These are phyloP conservation scores for Strigomonas culicis DNA, from an alignment of 208 protist species.

Conservation along the genomic window DNA sequence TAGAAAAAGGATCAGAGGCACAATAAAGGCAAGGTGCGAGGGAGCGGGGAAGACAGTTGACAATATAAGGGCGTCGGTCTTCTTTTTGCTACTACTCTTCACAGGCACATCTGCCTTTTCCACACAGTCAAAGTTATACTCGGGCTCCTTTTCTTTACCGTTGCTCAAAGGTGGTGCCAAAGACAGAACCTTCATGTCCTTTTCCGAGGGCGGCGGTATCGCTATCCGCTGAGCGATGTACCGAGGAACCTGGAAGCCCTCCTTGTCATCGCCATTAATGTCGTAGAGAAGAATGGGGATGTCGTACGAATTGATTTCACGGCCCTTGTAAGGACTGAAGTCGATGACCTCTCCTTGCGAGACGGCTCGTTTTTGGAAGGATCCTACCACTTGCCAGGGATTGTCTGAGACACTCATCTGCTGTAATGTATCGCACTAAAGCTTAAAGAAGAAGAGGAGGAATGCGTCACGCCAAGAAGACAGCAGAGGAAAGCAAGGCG, in stretches of 20 bases:
- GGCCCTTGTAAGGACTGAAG: conserved; percentile 19
- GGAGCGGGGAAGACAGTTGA: conserved; percentile 40
- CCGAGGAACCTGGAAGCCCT: conserved; percentile 33
- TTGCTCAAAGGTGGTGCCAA: conserved; percentile 22
- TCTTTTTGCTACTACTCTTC: conserved; percentile 11
- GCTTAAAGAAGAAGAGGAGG: too few species aligned
- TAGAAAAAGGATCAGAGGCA: conserved; percentile 47
- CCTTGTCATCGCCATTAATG: neutral
- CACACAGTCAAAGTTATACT: conserved; percentile 21
- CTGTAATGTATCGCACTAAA: too few species aligned
- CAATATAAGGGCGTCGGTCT: conserved; percentile 25
- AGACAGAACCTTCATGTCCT: conserved; percentile 51
- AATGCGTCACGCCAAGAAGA: neutral
- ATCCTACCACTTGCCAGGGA: conserved; percentile 36
- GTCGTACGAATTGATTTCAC: conserved; percentile 20
- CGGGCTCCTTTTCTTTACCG: neutral
- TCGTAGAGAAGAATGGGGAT: conserved; percentile 33
- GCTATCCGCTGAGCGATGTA: conserved; percentile 46
- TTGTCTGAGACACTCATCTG: neutral
- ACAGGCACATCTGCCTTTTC: conserved; percentile 13
- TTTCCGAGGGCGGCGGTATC: conserved; percentile 34
- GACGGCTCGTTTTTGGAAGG: conserved; percentile 26
- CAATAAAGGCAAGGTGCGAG: conserved; percentile 33
- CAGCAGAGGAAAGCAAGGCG: neutral
- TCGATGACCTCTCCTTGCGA: conserved; percentile 32